Evolutionary conservation across 495 filamentous ascomycete genomes (phyloP), one percentile per base, ranked within the genome.

Genomic region (Hypomontagnella monticulosa): DNA sequence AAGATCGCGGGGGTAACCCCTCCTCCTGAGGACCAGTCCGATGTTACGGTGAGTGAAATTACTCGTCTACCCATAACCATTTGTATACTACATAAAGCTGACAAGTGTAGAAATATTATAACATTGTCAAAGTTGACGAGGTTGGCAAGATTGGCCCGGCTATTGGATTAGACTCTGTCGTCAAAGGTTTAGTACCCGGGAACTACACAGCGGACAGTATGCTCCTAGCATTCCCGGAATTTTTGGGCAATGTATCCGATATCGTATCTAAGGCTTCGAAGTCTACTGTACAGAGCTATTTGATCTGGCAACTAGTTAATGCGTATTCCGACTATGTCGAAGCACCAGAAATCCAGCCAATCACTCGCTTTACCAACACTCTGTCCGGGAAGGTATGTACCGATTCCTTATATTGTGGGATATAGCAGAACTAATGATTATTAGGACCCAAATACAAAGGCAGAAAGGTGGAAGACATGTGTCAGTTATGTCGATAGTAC

Each of bases 381-480:
- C 67, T 79, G 8, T 55, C 63, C 14, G 76, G 76, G 53, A 73
- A 70, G 53, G 71, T 72, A 68, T 52, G 66, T 61, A 14, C 43
- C 38, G 7, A 38, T 48, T 42, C 18, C 37, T 8, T 14, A 20
- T 33, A 10, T 36, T 23, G 5, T 32, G 5, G 9, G 16, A n/a
- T 15, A 14, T 11, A 7, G 37, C 23, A 43, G 37, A 6, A 57
- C 9, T 62, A 34, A 63, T 83, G 12, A 38, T 32, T 36, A 41
- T 0, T 54, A 74, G 74, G 87, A 90, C 52, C 85, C 88, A 1
- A 76, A 89, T 50, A 84, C 88, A 0, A 80, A 77, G 23, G 77
- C 87, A 27, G 89, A 92, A 44, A 78, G 89, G 54, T 92, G 89
- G 89, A 82, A 87, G 66, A 89, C 85, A 33, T 92, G 89, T 64